These are phyloP conservation scores for Candida nonsorbophila DNA, from an alignment of 805 yeast genomes.

Conservation along the genomic window DNA sequence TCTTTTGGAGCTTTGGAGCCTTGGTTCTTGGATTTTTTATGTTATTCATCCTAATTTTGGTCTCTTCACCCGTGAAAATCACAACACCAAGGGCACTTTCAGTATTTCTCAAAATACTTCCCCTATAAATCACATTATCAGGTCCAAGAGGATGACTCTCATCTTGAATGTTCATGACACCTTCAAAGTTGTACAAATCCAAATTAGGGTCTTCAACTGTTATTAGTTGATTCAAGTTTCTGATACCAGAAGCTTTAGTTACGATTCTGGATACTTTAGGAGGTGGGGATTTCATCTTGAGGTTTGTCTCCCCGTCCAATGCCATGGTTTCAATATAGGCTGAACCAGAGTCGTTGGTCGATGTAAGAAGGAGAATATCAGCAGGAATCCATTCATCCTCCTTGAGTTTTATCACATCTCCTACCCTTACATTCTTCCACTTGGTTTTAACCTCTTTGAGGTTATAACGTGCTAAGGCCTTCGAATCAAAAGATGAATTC, in stretches of 20 bases:
- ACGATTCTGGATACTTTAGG: slow-evolving; percentile 52
- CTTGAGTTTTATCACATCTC: slow-evolving; percentile 68
- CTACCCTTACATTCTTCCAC: slow-evolving; percentile 86
- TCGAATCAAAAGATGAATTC: slow-evolving; percentile 7
- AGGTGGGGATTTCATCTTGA: slow-evolving; percentile 70
- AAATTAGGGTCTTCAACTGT: slow-evolving; percentile 87
- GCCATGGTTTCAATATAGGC: slow-evolving; percentile 94
- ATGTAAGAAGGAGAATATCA: slow-evolving; percentile 69
- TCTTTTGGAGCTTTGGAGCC: slow-evolving; percentile 84
- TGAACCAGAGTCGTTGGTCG: slow-evolving; percentile 51
- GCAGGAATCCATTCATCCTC: slow-evolving; percentile 95
- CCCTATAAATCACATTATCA: slow-evolving; percentile 85
- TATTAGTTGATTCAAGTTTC: slow-evolving; percentile 46
- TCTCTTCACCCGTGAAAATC: slow-evolving; percentile 90
- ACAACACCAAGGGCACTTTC: slow-evolving; percentile 70
- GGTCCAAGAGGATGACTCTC: slow-evolving; percentile 58
- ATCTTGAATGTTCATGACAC: slow-evolving; percentile 47
- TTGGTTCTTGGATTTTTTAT: slow-evolving; percentile 83
- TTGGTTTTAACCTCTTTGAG: slow-evolving; percentile 24
- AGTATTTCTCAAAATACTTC: slow-evolving; percentile 86
- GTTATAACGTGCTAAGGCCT: slow-evolving; percentile 22
- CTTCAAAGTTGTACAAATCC: slow-evolving; percentile 90
- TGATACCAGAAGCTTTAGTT: slow-evolving; percentile 46
- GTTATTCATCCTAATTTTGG: slow-evolving; percentile 94
- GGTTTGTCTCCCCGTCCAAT: slow-evolving; percentile 92